A percentile compares a stretch with the other conserved stretches of the same genome.
These are phyloP conservation scores for Hyphodiscus sp. DNA, from an alignment of 2,329 filamentous ascomycete species.

Conservation along the genomic window DNA sequence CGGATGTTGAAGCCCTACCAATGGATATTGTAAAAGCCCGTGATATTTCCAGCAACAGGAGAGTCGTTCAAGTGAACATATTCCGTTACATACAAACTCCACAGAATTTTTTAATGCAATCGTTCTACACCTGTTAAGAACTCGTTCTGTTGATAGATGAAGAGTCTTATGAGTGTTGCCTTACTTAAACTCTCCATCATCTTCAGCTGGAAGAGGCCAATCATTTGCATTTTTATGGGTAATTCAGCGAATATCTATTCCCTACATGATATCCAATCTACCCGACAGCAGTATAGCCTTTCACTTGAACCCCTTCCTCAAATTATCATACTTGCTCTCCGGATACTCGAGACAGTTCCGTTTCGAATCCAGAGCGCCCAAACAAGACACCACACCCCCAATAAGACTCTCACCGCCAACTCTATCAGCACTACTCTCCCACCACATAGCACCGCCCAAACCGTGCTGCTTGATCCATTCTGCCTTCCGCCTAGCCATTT, in stretches of 20 bases:
- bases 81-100: too few species aligned
- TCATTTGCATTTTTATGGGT: neutral
- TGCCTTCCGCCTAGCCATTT: conserved; percentile 63
- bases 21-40: too few species aligned
- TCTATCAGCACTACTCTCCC: conserved; percentile 75
- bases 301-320: conserved; percentile 50
- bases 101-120: too few species aligned
- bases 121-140: too few species aligned
- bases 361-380: conserved; percentile 48
- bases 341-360: conserved; percentile 59
- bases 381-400: conserved; percentile 49
- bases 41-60: too few species aligned
- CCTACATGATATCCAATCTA: neutral
- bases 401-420: conserved; percentile 62
- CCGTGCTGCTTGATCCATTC: conserved; percentile 59
- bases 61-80: too few species aligned
- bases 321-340: conserved; percentile 63
- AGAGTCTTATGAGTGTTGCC: too few species aligned
- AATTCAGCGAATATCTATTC: neutral
- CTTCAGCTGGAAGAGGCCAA: too few species aligned
- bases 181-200: too few species aligned
- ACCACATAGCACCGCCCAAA: conserved; percentile 90
- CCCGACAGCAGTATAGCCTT: neutral
- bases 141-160: too few species aligned
- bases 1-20: too few species aligned